These are phyloP conservation scores for Melaleuca quinquenervia DNA, from an alignment of 345 rosid genomes.

Conservation along the genomic window DNA sequence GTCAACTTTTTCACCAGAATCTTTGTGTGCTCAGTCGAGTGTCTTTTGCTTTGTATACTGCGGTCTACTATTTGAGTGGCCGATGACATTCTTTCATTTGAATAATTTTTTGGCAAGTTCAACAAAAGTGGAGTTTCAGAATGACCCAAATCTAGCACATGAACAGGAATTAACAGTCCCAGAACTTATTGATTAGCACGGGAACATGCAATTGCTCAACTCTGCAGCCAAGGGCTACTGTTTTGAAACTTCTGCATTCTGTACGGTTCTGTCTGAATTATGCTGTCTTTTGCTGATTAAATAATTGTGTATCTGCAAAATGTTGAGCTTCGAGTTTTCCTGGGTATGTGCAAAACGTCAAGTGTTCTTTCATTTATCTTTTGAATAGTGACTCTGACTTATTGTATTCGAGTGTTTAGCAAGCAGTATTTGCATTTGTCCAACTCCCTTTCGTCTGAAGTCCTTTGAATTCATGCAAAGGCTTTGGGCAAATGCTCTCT, in stretches of 20 bases:
- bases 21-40: not conserved
- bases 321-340: constrained; percentile 32
- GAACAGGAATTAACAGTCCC: not conserved
- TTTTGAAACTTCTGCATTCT: not conserved
- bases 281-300: not conserved
- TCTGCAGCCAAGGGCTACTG: not conserved
- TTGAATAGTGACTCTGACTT: constrained; percentile 63
- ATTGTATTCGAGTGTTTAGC: not conserved
- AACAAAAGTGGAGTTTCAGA: not conserved
- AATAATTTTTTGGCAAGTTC: not conserved
- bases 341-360: constrained; percentile 53
- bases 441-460: not conserved
- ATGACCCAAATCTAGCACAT: not conserved
- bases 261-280: not conserved
- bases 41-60: not conserved
- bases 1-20: not conserved
- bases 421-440: not conserved
- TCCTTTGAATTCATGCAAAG: not conserved
- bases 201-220: not conserved
- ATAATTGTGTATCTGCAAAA: constrained; percentile 32
- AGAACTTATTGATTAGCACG: not conserved
- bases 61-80: not conserved
- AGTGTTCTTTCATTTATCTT: constrained; percentile 77
- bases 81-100: not conserved
- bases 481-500: not conserved